A percentile compares a stretch with the other conserved stretches of the same genome.
phyloP scores from a whole-genome alignment of 208 protist genomes.

The Leptomonas seymouri region DNA sequence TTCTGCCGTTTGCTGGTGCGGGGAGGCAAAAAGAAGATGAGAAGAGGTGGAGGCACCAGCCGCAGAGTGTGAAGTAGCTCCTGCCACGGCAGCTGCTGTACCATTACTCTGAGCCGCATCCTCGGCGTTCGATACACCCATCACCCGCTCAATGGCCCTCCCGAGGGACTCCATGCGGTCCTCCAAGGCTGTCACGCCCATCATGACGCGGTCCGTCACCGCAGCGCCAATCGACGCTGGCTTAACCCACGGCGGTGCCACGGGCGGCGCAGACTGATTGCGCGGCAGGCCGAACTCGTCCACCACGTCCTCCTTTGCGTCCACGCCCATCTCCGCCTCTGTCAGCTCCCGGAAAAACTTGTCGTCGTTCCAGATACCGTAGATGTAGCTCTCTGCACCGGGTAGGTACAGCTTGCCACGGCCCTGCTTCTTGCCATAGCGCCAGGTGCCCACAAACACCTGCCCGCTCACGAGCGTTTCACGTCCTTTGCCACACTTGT shows the following conservation, averaged over 20 bases:
- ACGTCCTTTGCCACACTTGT: conserved; percentile 63
- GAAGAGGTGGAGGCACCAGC: not conserved
- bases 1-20: conserved; percentile 3
- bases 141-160: conserved; percentile 43
- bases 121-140: conserved; percentile 13
- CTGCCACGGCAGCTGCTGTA: not conserved
- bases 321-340: conserved; percentile 40
- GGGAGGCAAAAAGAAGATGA: conserved; percentile 6
- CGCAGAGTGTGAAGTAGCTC: not conserved
- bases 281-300: conserved; percentile 38
- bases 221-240: not conserved
- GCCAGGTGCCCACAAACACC: conserved; percentile 73
- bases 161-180: conserved; percentile 60
- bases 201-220: conserved; percentile 35
- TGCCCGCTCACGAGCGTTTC: conserved; percentile 67
- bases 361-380: conserved; percentile 72
- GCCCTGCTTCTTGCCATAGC: conserved; percentile 62
- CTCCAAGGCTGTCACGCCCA: conserved; percentile 51
- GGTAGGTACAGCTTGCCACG: conserved; percentile 61
- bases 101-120: not conserved
- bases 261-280: conserved; percentile 16
- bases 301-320: conserved; percentile 34
- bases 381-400: conserved; percentile 43
- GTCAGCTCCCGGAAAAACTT: conserved; percentile 75
- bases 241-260: conserved; percentile 11